These are phyloP conservation scores for Mortierella sp. DNA, from an alignment of 371 early-diverging fungal species.

Conservation along the genomic window DNA sequence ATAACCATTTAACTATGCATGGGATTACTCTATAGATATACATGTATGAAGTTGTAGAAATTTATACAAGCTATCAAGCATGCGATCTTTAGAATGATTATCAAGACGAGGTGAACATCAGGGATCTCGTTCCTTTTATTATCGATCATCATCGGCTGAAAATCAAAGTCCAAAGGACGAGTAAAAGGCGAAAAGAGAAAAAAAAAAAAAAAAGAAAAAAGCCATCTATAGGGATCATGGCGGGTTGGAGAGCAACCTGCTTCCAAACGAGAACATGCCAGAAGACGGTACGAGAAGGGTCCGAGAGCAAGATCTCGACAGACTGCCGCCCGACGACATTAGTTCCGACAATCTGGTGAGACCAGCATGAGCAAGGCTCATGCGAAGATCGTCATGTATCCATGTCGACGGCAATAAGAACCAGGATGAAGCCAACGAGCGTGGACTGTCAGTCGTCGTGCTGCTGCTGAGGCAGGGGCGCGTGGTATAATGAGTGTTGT, in stretches of 20 bases:
- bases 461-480: constrained; percentile 7
- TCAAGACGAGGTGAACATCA: neutral
- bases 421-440: constrained; percentile 17
- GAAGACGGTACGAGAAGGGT: neutral
- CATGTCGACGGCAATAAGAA: constrained; percentile 22
- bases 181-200: constrained; percentile 12
- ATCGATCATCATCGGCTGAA: too few relatives aligned
- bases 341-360: constrained; percentile 35
- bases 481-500: constrained; percentile 10
- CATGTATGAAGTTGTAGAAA: too few relatives aligned
- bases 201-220: constrained; percentile 14
- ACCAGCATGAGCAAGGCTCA: constrained; percentile 26
- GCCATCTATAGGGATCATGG: neutral
- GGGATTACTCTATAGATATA: too few relatives aligned
- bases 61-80: too few relatives aligned
- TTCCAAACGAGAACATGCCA: constrained; percentile 18
- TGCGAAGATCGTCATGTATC: constrained; percentile 14
- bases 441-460: neutral
- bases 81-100: too few relatives aligned
- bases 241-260: constrained; percentile 3
- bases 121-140: too few relatives aligned
- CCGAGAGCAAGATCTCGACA: constrained; percentile 6
- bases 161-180: neutral
- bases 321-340: constrained; percentile 9
- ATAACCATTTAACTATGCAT: too few relatives aligned